A percentile compares a stretch with the other conserved stretches of the same genome.
These are phyloP conservation scores for Rusavskia elegans DNA, from an alignment of 495 filamentous ascomycete genomes.

Conservation along the genomic window DNA sequence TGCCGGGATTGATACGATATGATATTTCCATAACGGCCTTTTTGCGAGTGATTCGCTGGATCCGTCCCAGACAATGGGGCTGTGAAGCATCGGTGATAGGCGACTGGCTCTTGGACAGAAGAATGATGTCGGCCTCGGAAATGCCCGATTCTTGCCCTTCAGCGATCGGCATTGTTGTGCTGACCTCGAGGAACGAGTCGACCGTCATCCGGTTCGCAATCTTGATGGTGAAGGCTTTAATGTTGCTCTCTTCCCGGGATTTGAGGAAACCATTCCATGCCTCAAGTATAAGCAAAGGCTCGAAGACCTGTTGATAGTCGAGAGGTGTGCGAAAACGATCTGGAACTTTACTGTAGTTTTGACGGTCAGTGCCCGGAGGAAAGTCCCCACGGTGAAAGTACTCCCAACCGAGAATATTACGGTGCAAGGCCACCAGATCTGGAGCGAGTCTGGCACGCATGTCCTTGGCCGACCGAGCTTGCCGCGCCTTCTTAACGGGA, in stretches of 20 bases:
- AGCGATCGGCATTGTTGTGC: conserved; percentile 52
- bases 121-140: conserved; percentile 73
- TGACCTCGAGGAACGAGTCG: conserved; percentile 84
- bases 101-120: conserved; percentile 57
- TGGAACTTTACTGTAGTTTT: conserved; percentile 57
- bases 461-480: conserved; percentile 67
- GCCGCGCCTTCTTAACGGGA: conserved; percentile 66
- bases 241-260: conserved; percentile 67
- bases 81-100: conserved; percentile 45
- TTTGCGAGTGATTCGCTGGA: conserved; percentile 64
- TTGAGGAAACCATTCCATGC: conserved; percentile 91
- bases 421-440: conserved; percentile 72
- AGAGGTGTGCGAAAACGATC: conserved; percentile 56
- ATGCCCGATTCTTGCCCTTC: conserved; percentile 56
- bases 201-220: conserved; percentile 73
- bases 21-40: conserved; percentile 63
- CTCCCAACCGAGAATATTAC: conserved; percentile 78
- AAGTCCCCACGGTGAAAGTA: conserved; percentile 76
- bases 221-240: conserved; percentile 68
- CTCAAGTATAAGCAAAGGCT: conserved; percentile 79
- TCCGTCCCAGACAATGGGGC: conserved; percentile 72
- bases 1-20: conserved; percentile 60
- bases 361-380: conserved; percentile 52
- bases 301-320: conserved; percentile 78
- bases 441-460: conserved; percentile 86